Percentiles rank a stretch among this genome's conserved stretches.
Evolutionary conservation across 1,284 basidiomycete genomes (phyloP).

Genomic region (Farysia itapuensis): DNA sequence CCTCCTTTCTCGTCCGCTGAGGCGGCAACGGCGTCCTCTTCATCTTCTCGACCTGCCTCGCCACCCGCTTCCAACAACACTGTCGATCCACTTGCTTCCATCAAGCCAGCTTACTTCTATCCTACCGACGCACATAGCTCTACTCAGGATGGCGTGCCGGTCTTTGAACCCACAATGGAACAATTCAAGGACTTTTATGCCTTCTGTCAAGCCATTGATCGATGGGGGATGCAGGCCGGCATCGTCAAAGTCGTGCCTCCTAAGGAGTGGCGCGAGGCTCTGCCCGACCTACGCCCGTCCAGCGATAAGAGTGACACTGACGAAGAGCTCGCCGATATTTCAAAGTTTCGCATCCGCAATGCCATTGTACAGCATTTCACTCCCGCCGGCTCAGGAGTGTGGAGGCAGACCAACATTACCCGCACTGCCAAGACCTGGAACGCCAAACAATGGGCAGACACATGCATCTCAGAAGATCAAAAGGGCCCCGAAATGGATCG

Average conservation of each 20-base stretch:
- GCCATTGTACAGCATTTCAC: conserved; percentile 56
- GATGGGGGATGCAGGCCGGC: conserved; percentile 56
- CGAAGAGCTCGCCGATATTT: conserved; percentile 22
- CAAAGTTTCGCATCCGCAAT: conserved; percentile 51
- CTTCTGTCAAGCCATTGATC: conserved; percentile 53
- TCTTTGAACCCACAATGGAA: conserved; percentile 57
- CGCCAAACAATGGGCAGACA: conserved; percentile 56
- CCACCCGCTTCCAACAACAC: neutral
- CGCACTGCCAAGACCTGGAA: conserved; percentile 53
- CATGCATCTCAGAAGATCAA: conserved; percentile 34
- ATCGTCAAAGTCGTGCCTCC: conserved; percentile 58
- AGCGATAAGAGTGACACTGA: conserved; percentile 1
- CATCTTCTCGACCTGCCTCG: neutral
- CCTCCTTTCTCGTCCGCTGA: neutral
- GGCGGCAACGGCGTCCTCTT: too few relatives aligned
- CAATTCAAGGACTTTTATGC: conserved; percentile 57
- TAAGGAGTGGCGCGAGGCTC: conserved; percentile 48
- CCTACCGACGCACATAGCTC: conserved; percentile 22
- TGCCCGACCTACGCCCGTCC: conserved; percentile 41
- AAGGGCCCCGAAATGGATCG: conserved; percentile 54
- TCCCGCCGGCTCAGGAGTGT: conserved; percentile 52
- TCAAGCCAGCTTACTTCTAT: conserved; percentile 53
- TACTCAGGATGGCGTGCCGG: conserved; percentile 48
- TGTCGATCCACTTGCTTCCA: conserved; percentile 23
- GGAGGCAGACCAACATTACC: conserved; percentile 56